Base-by-base conservation (phyloP, 768 basidiomycete genomes). In the Suillus sp. region DNA sequence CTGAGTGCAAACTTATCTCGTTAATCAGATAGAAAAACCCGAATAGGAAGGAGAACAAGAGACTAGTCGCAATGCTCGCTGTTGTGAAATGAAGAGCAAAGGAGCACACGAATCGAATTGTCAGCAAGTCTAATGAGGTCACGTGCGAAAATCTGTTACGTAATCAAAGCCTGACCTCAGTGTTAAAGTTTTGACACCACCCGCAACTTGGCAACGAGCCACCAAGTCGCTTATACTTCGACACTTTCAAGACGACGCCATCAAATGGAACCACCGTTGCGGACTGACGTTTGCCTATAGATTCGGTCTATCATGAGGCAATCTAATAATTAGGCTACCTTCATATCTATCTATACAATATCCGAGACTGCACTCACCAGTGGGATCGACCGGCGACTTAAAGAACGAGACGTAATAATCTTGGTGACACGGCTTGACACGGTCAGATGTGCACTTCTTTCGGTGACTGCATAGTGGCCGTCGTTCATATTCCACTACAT, bases 1-100 rank as follows among this genome's bases (percentile, higher is more conserved):
- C 71, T 22, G 45, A 37, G 55, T 48, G 55, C 34, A 59, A 9
- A 56, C 22, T 18, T 25, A 27, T 57, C 53, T n/a, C 59, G 53
- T 48, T 34, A 11, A 48, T 62, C 54, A 48, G 58, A 51, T 38
- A 45, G 37, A 25, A 30, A 34, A 55, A 64, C 63, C 47, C 25
- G 64, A 60, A 58, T 40, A 59, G 25, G 54, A 70, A 67, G 53
- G 66, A 59, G 68, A 66, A 43, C 18, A 25, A 48, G 61, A 64
- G 67, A 22, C 16, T 18, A 60, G 22, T 60, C 18, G 48, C 10
- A 22, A 30, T 59, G 37, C 35, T 47, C 35, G 38, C 59, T 32
- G 60, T 38, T 25, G 50, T 34, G 51, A 59, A 45, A 48, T 58
- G 43, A 50, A 38, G 56, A 58, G 30, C 50, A 27, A 25, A 30